Evolutionary conservation across 306 rosid genomes (phyloP), one percentile per base, ranked within the genome.

Genomic region (Adenanthera pavonina): DNA sequence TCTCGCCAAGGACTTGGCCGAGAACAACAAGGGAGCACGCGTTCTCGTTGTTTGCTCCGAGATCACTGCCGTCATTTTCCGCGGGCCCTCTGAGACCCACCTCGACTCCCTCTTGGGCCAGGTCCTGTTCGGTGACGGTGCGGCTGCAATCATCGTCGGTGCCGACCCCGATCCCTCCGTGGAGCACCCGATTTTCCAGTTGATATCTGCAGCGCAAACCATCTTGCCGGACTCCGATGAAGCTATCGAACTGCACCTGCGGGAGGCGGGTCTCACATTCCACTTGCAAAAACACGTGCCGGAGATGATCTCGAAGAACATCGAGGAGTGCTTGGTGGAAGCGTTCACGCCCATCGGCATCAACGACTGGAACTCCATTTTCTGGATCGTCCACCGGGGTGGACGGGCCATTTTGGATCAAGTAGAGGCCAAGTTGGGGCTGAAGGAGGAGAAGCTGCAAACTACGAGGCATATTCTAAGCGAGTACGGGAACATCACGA

Each of bases 31-130:
- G 40, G 86, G 84, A 0, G 87, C 92, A 0, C 69, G 90, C 2
- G 89, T 90, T 0, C 92, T 90, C 5, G 94, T 88, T 0, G 92
- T 90, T 0, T 90, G 94, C 67, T 88, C 94, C 0, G 90, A 90
- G 80, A 88, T 88, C 81, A 88, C 94, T 1, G 92, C 92, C 1
- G 89, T 88, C 38, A 88, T 91, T 0, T 90, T 90, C 81, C 90
- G 94, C 1, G 94, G 90, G 0, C 94, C 94, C 0, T 77, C 90
- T 0, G 90, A 90, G 2, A 78, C 88, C 1, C 94, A 90, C 49
- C 53, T 88, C 0, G 94, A 88, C 75, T 83, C 89, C 0, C 47
- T 90, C 0, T 92, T 90, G 2, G 94, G 94, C 0, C 90, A 88
- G 74, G 92, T 92, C 0, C 20, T 90, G 0, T 90, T 90, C 34